Percentiles rank a stretch among this genome's conserved stretches.
Evolutionary conservation across 495 filamentous ascomycete genomes (phyloP).

Genomic region (Aspergillus panamensis): DNA sequence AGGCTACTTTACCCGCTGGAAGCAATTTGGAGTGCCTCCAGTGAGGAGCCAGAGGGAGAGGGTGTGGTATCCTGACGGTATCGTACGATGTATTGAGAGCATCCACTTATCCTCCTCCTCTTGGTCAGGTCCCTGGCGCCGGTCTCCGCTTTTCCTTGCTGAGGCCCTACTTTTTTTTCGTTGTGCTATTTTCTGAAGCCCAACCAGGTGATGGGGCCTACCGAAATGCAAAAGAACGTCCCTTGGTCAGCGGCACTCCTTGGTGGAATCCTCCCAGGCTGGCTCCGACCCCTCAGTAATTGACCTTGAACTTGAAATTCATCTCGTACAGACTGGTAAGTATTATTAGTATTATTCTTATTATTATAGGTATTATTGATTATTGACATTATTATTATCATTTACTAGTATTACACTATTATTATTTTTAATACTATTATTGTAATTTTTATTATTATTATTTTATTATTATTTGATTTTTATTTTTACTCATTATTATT

Average conservation of each 20-base stretch:
- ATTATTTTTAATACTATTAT: constrained; percentile 15
- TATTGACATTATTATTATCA: constrained; percentile 17
- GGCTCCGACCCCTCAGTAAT: constrained; percentile 15
- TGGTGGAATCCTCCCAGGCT: constrained; percentile 20
- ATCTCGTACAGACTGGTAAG: constrained; percentile 10
- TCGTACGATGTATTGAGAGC: constrained; percentile 6
- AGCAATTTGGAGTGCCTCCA: not conserved
- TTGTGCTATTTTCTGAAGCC: constrained; percentile 7
- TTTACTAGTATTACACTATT: constrained; percentile 14
- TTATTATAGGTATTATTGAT: constrained; percentile 16
- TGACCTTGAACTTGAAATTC: too few relatives aligned
- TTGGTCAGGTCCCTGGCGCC: constrained; percentile 24
- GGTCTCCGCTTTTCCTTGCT: constrained; percentile 24
- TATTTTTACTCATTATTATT: constrained; percentile 6
- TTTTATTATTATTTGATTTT: constrained; percentile 8
- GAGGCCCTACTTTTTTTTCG: constrained; percentile 20
- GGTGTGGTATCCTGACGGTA: constrained; percentile 9
- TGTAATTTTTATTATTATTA: constrained; percentile 20
- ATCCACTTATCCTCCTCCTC: not conserved
- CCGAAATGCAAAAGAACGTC: constrained; percentile 1
- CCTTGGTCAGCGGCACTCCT: constrained; percentile 18
- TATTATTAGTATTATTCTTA: constrained; percentile 13
- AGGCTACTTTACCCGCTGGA: not conserved
- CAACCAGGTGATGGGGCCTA: constrained; percentile 9
- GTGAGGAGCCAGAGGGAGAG: not conserved